A percentile compares a stretch with the other conserved stretches of the same genome.
Conservation (phyloP, 345 rosid genomes). For the Hibiscus trionum region DNA sequence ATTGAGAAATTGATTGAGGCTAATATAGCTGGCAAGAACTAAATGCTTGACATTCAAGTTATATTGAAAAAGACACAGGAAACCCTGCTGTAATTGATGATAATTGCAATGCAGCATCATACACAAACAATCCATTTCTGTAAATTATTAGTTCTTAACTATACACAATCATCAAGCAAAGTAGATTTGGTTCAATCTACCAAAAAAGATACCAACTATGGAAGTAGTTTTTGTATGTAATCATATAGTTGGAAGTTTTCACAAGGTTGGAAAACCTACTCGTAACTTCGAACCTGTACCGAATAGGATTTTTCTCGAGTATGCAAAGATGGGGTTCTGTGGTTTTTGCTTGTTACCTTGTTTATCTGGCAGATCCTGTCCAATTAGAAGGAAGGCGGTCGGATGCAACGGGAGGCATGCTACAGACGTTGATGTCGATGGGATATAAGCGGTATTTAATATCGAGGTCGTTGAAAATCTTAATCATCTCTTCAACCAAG, state of each 20-base stretch:
- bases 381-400: slow-evolving; percentile 29
- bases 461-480: slow-evolving; percentile 60
- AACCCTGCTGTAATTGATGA: background rate
- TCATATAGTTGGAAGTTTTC: background rate
- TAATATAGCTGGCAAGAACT: background rate
- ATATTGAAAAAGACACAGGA: background rate
- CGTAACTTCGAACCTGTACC: background rate
- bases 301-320: background rate
- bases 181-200: background rate
- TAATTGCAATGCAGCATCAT: background rate
- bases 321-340: background rate
- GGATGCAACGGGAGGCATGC: slow-evolving; percentile 36
- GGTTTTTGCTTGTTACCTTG: background rate
- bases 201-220: background rate
- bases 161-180: background rate
- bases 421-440: slow-evolving; percentile 46
- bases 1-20: background rate
- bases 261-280: background rate
- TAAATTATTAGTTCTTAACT: background rate
- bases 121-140: background rate
- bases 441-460: slow-evolving; percentile 64
- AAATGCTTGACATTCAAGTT: background rate
- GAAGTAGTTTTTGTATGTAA: background rate
- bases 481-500: slow-evolving; percentile 66
- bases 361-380: slow-evolving; percentile 15